phyloP scores from a whole-genome alignment of 139 green algal species.

The Trebouxia sp. region DNA sequence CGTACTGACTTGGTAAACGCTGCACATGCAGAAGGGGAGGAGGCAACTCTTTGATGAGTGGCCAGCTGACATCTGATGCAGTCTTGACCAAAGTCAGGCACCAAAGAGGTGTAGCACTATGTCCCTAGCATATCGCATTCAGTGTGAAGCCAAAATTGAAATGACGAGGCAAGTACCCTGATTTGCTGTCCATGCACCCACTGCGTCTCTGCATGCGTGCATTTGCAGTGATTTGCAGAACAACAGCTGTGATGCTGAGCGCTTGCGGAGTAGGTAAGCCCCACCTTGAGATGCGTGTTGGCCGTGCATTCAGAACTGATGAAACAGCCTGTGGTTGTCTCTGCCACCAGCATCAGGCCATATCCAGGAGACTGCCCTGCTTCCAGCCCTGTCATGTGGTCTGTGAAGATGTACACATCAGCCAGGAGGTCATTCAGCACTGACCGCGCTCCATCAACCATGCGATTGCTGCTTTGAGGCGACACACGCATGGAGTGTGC shows the following conservation, averaged over 20 bases:
- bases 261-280: not conserved
- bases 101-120: no score
- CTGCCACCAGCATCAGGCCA: constrained; percentile 92
- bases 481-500: constrained; percentile 83
- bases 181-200: not conserved
- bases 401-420: constrained; percentile 99
- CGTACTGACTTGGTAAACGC: no score
- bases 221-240: not conserved
- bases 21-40: no score
- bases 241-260: not conserved
- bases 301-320: constrained; percentile 73
- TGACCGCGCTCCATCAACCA: constrained; percentile 84
- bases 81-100: no score
- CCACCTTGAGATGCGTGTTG: constrained; percentile 31
- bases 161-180: not conserved
- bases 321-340: constrained; percentile 90
- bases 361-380: constrained; percentile 85
- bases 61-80: no score
- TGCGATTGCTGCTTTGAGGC: constrained; percentile 84
- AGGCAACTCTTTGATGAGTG: no score
- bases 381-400: constrained; percentile 78
- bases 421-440: constrained; percentile 93
- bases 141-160: no score
- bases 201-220: no score
- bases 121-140: no score